These are phyloP conservation scores for Aspergillus fumigatus DNA, from an alignment of 2,329 filamentous ascomycete species.

Conservation along the genomic window DNA sequence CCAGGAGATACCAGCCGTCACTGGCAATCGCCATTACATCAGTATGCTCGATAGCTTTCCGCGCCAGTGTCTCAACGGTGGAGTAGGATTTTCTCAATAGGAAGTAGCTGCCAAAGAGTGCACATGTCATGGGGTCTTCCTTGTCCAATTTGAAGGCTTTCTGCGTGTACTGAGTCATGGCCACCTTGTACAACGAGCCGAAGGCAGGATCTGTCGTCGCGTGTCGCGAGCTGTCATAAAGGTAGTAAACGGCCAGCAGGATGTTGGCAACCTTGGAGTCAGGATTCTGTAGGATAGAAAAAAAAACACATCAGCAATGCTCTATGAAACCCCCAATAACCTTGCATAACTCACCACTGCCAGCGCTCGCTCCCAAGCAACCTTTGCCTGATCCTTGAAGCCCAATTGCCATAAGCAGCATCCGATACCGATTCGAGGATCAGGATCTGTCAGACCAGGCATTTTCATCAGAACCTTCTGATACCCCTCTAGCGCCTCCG, in stretches of 20 bases:
- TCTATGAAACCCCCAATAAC: background rate
- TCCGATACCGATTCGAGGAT: constrained; percentile 92
- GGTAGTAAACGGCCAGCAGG: constrained; percentile 81
- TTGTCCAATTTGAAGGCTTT: constrained; percentile 93
- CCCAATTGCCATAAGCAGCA: constrained; percentile 97
- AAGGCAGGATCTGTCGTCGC: constrained; percentile 82
- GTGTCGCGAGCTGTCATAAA: constrained; percentile 79
- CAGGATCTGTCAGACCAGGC: constrained; percentile 83
- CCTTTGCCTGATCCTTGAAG: constrained; percentile 86
- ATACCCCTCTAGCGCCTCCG: constrained; percentile 77
- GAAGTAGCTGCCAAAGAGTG: constrained; percentile 88
- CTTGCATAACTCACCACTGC: constrained; percentile 57
- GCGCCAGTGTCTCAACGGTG: constrained; percentile 79
- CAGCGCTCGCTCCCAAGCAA: constrained; percentile 82
- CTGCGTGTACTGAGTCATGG: constrained; percentile 91
- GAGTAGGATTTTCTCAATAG: constrained; percentile 73
- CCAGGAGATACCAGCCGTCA: constrained; percentile 95
- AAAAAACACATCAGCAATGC: constrained; percentile 1
- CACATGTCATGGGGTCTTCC: constrained; percentile 81
- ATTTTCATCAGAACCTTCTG: constrained; percentile 83
- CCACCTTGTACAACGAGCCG: constrained; percentile 78
- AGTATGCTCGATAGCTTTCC: constrained; percentile 90
- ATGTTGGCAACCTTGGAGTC: constrained; percentile 88
- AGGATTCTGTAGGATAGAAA: constrained; percentile 48
- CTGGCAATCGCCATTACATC: constrained; percentile 95